Evolutionary conservation across 225 moss, liverwort and hornwort species (phyloP), one percentile per base, ranked within the genome.

Genomic region (Pleurozium schreberi): DNA sequence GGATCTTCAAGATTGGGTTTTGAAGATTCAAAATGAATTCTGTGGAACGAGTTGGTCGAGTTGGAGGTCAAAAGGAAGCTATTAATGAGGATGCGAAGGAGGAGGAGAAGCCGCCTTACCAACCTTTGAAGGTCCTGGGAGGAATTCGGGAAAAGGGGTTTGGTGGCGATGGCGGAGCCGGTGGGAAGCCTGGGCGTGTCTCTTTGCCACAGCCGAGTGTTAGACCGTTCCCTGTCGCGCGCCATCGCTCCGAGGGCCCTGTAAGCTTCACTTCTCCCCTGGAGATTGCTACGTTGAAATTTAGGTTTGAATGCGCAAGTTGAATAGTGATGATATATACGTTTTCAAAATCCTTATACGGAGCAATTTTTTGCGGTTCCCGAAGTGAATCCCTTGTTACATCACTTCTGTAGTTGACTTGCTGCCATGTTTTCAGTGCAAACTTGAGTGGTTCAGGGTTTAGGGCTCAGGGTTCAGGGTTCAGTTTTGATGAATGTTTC

Each of bases 81-180:
- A 36, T 17, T 26, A 52, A 86, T 70, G 88, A 81, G 76, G 82
- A 88, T 78, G 84, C 60, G 14, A 58, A 91, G 87, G 88, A 87
- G 87, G 88, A 89, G 80, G 82, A 18, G 87, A 93, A 92, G 84
- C 93, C 92, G 82, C 91, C 93, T 36, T 95, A 95, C 71, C 90
- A 93, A 87, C 86, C 94, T 45, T 88, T 95, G 68, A 79, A 77
- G 47, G 57, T 97, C 27, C 87, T 99, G 47, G 99, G 99, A 84
- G 92, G 94, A 53, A 93, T 99, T 81, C 92, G 91, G 71, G 99
- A 99, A 70, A 97, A 96, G 88, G 96, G 96, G 28, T 97, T 96
- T 69, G 91, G 90, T 88, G 93, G 88, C 45, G 83, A 84, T 80
- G 87, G 90, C n/a, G 86, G 89, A 63, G 80, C 67, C 50, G 61